Evolutionary conservation across 305 asterid genomes (phyloP), one percentile per base, ranked within the genome.

Genomic region (Solanum hybrid): DNA sequence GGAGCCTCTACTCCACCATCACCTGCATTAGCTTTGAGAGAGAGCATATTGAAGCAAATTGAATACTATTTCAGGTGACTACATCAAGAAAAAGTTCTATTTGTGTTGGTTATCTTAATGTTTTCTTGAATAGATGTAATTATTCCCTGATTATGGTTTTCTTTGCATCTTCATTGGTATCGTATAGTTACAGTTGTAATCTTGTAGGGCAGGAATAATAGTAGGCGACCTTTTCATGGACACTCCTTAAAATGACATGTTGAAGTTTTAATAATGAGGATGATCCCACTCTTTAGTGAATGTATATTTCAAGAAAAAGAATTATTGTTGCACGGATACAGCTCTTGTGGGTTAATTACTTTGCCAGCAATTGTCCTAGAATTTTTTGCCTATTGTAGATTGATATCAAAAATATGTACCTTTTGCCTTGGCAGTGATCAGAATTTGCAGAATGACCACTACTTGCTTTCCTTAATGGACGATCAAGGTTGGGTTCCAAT

Each of bases 21-120:
- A 6, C 96, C 95, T 38, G 34, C 87, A 51, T 24, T 88, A 81
- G 91, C 93, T 60, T 90, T 95, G 94, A 94, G 88, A 92, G 93
- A 94, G 66, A 89, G 89, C 90, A 92, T 97, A 89, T 72, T 94
- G 45, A 94, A 91, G 94, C 99, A 97, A 94, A 95, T 97, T 91
- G 99, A 97, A 88, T 97, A 96, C 91, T 97, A 97, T 94, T 97
- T 97, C 96, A 95, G 99, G 99, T 96, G 90, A 92, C 77, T 69
- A 56, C 29, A 51, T 84, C 75, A 84, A 29, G 40, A 45, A 29
- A 84, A 45, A 71, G 22, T 84, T 84, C 29, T 84, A 45, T 88
- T 35, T 34, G 8, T 29, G 72, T 69, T 76, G 31, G 66, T 76
- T 90, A 10, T 88, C 71, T 71, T 9, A 45, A 29, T 14, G 42